Percentiles rank a stretch among this genome's conserved stretches.
These are phyloP conservation scores for Boehmeria nivea DNA, from an alignment of 306 rosid genomes.

Conservation along the genomic window DNA sequence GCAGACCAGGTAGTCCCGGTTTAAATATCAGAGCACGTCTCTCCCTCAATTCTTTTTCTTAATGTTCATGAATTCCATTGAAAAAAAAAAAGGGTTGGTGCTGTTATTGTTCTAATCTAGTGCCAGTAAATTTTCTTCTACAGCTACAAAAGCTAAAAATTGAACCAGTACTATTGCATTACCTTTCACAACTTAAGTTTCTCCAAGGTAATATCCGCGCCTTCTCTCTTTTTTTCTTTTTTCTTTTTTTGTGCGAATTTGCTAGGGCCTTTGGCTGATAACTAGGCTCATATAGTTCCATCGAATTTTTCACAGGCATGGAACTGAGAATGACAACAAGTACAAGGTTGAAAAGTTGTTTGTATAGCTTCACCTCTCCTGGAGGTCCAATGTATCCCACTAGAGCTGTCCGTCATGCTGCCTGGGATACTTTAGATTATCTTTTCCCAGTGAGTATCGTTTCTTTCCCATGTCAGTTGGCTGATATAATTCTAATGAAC, in stretches of 20 bases:
- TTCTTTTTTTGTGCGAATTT: not conserved
- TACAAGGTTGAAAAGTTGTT: slow-evolving; percentile 79
- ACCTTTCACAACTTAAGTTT: slow-evolving; percentile 64
- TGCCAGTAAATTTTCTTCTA: not conserved
- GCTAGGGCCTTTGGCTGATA: not conserved
- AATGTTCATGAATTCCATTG: no score
- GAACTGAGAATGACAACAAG: slow-evolving; percentile 93
- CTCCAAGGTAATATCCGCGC: slow-evolving; percentile 58
- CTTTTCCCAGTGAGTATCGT: slow-evolving; percentile 73
- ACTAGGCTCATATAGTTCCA: slow-evolving; percentile 11
- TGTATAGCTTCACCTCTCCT: slow-evolving; percentile 91
- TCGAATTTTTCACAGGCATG: slow-evolving; percentile 43
- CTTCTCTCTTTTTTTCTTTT: slow-evolving; percentile 16
- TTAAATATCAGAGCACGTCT: slow-evolving; percentile 93
- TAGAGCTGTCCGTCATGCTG: slow-evolving; percentile 97
- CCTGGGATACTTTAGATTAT: slow-evolving; percentile 89
- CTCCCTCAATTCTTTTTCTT: not conserved
- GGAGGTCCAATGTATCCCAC: slow-evolving; percentile 99
- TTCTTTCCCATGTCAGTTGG: not conserved
- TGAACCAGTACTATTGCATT: slow-evolving; percentile 93
- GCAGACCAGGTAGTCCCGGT: slow-evolving; percentile 98
- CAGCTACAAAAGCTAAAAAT: slow-evolving; percentile 92
- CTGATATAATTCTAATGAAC: not conserved
- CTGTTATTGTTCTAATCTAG: slow-evolving; percentile 25
- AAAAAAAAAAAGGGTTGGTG: not conserved